Evolutionary conservation across 352 stramenopile species (phyloP).

Genomic region (Pythium scleroteichum): DNA sequence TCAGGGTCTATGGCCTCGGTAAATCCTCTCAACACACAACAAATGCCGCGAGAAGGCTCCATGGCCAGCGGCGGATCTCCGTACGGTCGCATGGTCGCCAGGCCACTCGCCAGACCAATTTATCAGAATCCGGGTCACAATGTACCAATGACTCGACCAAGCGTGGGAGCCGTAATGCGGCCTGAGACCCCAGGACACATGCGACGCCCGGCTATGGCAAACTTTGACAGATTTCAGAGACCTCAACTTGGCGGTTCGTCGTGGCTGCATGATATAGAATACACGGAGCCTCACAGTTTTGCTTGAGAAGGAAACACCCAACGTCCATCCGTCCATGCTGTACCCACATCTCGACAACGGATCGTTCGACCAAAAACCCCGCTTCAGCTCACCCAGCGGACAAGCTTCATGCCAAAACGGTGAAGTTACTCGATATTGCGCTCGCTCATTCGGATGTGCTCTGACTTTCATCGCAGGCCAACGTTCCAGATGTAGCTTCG

Average conservation of each 20-base stretch:
- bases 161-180: slow-evolving; percentile 27
- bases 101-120: slow-evolving; percentile 34
- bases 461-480: slow-evolving; percentile 8
- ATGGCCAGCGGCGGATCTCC: slow-evolving; percentile 40
- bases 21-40: slow-evolving; percentile 19
- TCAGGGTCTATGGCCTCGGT: slow-evolving; percentile 48
- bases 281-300: neutral
- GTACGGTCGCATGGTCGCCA: slow-evolving; percentile 44
- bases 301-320: slow-evolving; percentile 16
- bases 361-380: slow-evolving; percentile 75
- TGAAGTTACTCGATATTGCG: slow-evolving; percentile 16
- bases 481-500: slow-evolving; percentile 24
- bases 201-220: slow-evolving; percentile 49
- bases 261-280: too few species aligned
- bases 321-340: slow-evolving; percentile 40
- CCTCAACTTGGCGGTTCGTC: slow-evolving; percentile 50
- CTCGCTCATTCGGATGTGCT: neutral
- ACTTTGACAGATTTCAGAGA: slow-evolving; percentile 66
- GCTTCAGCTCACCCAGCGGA: slow-evolving; percentile 59
- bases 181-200: slow-evolving; percentile 42
- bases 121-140: slow-evolving; percentile 11
- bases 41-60: slow-evolving; percentile 31
- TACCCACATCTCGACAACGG: slow-evolving; percentile 44
- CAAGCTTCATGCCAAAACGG: slow-evolving; percentile 64
- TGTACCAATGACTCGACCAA: slow-evolving; percentile 35